A percentile compares a stretch with the other conserved stretches of the same genome.
phyloP scores from a whole-genome alignment of 2,329 filamentous ascomycete genomes.

The Colletotrichum sp. region DNA sequence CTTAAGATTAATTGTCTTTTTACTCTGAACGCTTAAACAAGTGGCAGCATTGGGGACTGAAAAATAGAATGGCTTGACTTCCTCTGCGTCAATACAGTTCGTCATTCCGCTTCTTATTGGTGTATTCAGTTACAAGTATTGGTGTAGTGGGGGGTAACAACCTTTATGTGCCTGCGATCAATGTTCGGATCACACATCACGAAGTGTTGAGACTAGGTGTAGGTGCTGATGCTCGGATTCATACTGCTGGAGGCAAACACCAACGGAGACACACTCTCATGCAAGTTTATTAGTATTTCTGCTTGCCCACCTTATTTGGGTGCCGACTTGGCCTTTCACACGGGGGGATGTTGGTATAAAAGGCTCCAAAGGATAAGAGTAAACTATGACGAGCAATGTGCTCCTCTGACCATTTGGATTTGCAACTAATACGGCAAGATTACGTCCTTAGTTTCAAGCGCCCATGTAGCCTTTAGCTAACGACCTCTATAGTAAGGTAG shows the following conservation, averaged over 20 bases:
- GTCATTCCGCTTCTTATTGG: rapidly evolving
- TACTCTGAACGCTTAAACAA: not conserved
- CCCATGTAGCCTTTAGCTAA: not conserved
- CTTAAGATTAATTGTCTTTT: not conserved
- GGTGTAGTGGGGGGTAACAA: not conserved
- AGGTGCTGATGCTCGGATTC: not conserved
- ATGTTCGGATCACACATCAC: not conserved
- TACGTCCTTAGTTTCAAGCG: not conserved
- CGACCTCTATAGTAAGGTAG: not conserved
- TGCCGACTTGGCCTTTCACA: not conserved
- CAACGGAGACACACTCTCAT: not conserved
- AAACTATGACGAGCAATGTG: not conserved
- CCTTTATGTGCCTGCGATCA: not conserved
- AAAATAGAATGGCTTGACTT: not conserved
- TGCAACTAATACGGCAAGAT: not conserved
- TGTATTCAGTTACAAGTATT: not conserved
- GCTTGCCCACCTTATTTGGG: not conserved
- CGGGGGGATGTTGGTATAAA: not conserved
- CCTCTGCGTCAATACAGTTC: not conserved
- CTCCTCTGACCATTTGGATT: not conserved
- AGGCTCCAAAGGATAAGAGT: not conserved
- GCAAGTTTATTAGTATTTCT: not conserved
- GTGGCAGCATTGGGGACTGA: not conserved
- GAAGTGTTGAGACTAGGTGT: not conserved
- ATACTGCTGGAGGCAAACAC: not conserved